A percentile compares a stretch with the other conserved stretches of the same genome.
phyloP scores from a whole-genome alignment of 2,329 filamentous ascomycete genomes.

The Apiospora sp. region DNA sequence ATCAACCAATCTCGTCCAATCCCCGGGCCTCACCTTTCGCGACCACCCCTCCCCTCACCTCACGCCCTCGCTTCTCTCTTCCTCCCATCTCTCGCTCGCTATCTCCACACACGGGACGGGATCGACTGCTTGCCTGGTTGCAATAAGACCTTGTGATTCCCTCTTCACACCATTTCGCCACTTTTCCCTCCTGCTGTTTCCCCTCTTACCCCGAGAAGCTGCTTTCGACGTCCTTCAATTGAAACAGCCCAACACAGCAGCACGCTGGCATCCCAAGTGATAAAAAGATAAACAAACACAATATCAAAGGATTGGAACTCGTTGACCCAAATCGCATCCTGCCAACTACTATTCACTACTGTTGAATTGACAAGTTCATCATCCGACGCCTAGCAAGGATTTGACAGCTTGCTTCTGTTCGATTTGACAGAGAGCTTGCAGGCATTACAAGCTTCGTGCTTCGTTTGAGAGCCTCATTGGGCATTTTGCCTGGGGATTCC shows the following conservation, averaged over 20 bases:
- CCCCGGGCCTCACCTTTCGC: constrained; percentile 38
- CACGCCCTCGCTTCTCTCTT: constrained; percentile 21
- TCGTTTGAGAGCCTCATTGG: constrained; percentile 27
- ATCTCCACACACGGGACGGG: constrained; percentile 23
- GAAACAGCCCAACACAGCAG: constrained; percentile 17
- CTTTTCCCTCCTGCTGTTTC: constrained; percentile 39
- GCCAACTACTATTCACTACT: background rate
- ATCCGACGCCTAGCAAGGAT: constrained; percentile 5
- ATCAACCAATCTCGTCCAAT: constrained; percentile 22
- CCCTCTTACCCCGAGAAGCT: constrained; percentile 28
- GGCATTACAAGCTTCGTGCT: constrained; percentile 24
- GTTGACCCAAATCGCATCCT: constrained; percentile 4
- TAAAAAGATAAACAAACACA: constrained; percentile 21
- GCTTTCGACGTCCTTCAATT: constrained; percentile 26
- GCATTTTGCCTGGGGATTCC: background rate
- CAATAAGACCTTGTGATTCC: constrained; percentile 45
- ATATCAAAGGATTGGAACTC: constrained; percentile 6
- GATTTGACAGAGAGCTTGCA: constrained; percentile 24
- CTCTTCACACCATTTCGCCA: constrained; percentile 39
- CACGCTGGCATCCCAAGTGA: constrained; percentile 18
- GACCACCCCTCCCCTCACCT: constrained; percentile 36
- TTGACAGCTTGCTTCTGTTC: constrained; percentile 26
- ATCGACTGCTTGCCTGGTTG: constrained; percentile 28
- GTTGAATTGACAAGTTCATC: background rate
- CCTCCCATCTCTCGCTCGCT: constrained; percentile 2